Evolutionary conservation across 139 green algal genomes (phyloP), one percentile per base, ranked within the genome.

Genomic region (Coelastrella sp.): DNA sequence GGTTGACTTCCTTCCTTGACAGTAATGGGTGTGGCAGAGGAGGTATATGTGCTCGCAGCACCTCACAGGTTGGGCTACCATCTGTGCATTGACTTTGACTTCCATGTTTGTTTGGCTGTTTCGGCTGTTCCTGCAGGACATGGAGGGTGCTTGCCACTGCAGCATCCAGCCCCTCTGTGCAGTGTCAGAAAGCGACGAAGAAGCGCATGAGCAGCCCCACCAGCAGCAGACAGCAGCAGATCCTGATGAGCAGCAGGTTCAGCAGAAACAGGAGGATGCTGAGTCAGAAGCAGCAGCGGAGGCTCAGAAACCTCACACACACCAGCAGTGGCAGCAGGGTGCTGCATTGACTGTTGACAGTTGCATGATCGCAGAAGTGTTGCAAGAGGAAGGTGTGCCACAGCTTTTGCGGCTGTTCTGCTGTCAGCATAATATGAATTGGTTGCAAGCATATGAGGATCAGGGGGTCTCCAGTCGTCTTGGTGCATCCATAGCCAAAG

Each of bases 381-480:
- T 93, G 76, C 49, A 24, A n/a, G 22, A 82, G 56, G 86, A 91
- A 12, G 85, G 73, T 5, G 35, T 70, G 6, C 22, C 80, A 58
- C 58, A 89, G 79, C 88, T 91, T 79, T 58, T 87, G 56, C 15
- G 19, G 49, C 49, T 57, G 49, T 91, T 91, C 68, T 91, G 88
- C 79, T 91, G 88, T 70, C 66, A 85, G 59, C 79, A 88, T 68
- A 87, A 87, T n/a, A 82, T 87, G 66, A 58, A 17, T 17, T 91
- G 87, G 87, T 10, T 91, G 56, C 27, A 84, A 24, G 76, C 60
- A 14, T 82, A 89, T 10, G 76, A 90, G 75, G 58, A 65, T 17
- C 88, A 94, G 66, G 76, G 81, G 73, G 82, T 92, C 7, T 82
- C 89, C 49, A 65, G 59, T 22, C 74, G 90, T 86, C 79, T 93